Evolutionary conservation across 495 filamentous ascomycete species (phyloP), one percentile per base, ranked within the genome.

Genomic region (Haplographium delicatum): DNA sequence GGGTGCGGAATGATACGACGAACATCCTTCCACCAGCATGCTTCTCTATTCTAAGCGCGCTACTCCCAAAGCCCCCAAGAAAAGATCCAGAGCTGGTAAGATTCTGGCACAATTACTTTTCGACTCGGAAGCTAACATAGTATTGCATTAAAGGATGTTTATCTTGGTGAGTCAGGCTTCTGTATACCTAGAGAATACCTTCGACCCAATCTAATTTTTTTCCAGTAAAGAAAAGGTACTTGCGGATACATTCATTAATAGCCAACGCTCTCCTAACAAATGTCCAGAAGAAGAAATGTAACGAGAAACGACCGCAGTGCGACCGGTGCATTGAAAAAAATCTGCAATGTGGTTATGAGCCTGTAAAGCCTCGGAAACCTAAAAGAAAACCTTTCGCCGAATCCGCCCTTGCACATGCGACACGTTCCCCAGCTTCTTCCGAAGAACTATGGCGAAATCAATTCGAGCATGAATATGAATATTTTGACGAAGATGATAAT

Each of bases 261-360:
- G 15, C 27, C 18, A 38, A 26, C 33, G 13, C n/a, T 18, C 16
- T 23, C 25, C 50, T 57, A 48, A 61, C 47, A 30, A 23, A 28
- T 27, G 5, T 18, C 58, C 58, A 79, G 73, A 83, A 83, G 65
- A 83, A 83, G 62, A 83, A 83, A 66, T 83, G 80, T 57, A 79
- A 83, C 55, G 80, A 83, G 59, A 69, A 66, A 44, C 75, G 74
- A 13, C 80, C 80, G 2, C 64, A 71, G 47, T 83, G 80, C 62
- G 68, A 74, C 38, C 75, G 80, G 23, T 83, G 80, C 61, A 51
- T 58, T 24, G 79, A 82, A 62, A 71, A 73, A 38, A 66, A 67
- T 11, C 61, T 74, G 15, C 62, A 69, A 41, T 83, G 80, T 53
- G 66, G 66, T 34, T 83, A 83, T 54, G 79, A 81, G 31, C 62